Evolutionary conservation across 306 rosid species (phyloP).

Genomic region (Lathyrus aphaca): DNA sequence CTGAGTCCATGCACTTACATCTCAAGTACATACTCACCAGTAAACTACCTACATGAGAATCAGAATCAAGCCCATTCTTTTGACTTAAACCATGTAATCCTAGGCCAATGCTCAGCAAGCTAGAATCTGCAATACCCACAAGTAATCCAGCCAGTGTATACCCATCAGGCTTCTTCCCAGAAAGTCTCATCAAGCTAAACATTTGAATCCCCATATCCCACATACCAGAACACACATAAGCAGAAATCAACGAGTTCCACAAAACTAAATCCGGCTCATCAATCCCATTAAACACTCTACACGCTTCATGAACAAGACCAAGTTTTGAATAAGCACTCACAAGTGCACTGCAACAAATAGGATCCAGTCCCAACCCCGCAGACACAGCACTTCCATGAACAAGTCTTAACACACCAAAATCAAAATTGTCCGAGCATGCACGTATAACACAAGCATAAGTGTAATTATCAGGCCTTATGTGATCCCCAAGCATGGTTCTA

Average conservation of each 20-base stretch:
- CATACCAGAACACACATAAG: conserved; percentile 58
- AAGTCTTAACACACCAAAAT: conserved; percentile 32
- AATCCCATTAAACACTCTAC: conserved; percentile 61
- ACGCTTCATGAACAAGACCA: conserved; percentile 64
- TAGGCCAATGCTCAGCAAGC: conserved; percentile 58
- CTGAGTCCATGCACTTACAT: conserved; percentile 66
- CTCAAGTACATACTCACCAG: conserved; percentile 85
- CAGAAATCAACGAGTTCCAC: conserved; percentile 86
- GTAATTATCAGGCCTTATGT: conserved; percentile 56
- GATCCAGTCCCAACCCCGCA: conserved; percentile 44
- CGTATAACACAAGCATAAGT: conserved; percentile 50
- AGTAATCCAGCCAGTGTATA: conserved; percentile 78
- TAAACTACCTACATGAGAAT: conserved; percentile 68
- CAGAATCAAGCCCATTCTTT: conserved; percentile 60
- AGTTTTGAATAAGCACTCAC: conserved; percentile 68
- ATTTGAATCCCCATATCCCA: conserved; percentile 63
- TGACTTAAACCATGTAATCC: conserved; percentile 69
- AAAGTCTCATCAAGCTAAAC: conserved; percentile 60
- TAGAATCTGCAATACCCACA: conserved; percentile 54
- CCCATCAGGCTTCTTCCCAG: conserved; percentile 67
- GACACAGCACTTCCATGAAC: conserved; percentile 51
- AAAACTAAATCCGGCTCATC: conserved; percentile 69
- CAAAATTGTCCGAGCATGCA: conserved; percentile 51
- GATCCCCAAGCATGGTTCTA: conserved; percentile 51
- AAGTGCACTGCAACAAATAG: conserved; percentile 61